A percentile compares a stretch with the other conserved stretches of the same genome.
phyloP scores from a whole-genome alignment of 768 basidiomycete species.

The Hypholoma sublateritium region DNA sequence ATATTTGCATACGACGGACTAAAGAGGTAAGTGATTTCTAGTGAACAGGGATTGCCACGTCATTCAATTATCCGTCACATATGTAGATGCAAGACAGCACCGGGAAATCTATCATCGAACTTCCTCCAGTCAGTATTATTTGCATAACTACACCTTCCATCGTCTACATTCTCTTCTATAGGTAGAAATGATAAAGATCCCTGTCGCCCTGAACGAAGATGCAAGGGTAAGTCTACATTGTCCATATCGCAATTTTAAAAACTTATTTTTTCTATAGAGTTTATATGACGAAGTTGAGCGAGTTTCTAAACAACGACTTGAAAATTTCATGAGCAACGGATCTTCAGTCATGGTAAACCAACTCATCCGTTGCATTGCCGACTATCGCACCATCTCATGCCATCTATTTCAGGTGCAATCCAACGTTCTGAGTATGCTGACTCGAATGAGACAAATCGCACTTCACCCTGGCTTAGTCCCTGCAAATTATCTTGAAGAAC shows the following conservation, averaged over 20 bases:
- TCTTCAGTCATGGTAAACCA: conserved; percentile 41
- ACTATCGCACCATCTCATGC: not conserved
- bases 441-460: conserved; percentile 79
- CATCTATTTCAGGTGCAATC: conserved; percentile 50
- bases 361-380: not conserved
- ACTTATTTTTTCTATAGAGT: conserved; percentile 30
- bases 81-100: conserved; percentile 88
- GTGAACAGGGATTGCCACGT: no score
- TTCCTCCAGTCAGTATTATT: conserved; percentile 58
- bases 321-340: conserved; percentile 48
- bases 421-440: conserved; percentile 80
- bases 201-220: conserved; percentile 62
- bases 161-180: conserved; percentile 21
- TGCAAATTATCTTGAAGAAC: conserved; percentile 63
- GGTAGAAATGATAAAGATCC: conserved; percentile 79
- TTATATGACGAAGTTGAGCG: conserved; percentile 72
- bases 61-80: no score
- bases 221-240: conserved; percentile 51
- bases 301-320: conserved; percentile 61
- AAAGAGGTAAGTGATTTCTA: conserved; percentile 55
- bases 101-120: conserved; percentile 70
- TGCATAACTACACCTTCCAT: not conserved
- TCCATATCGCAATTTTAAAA: not conserved
- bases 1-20: conserved; percentile 77
- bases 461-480: conserved; percentile 81